These are phyloP conservation scores for Globisporangium orthogonon DNA, from an alignment of 352 stramenopile species.

Conservation along the genomic window DNA sequence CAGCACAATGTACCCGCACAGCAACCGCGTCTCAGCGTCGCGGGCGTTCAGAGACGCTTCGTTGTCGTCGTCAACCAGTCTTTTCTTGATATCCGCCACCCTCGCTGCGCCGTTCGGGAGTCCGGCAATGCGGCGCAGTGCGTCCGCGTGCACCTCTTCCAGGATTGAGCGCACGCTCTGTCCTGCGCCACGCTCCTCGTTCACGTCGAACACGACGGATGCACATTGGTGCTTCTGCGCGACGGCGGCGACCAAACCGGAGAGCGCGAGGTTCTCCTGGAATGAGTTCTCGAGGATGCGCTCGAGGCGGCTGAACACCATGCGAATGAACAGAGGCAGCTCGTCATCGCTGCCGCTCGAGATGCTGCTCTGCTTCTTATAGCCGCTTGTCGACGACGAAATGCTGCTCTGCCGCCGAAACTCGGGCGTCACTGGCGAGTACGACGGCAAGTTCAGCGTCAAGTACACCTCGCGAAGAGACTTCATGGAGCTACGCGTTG, in stretches of 20 bases:
- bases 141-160: slow-evolving; percentile 73
- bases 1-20: slow-evolving; percentile 74
- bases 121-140: slow-evolving; percentile 46
- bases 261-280: slow-evolving; percentile 77
- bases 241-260: slow-evolving; percentile 64
- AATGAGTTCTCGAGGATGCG: slow-evolving; percentile 78
- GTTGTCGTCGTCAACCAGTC: slow-evolving; percentile 66
- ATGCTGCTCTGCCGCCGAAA: slow-evolving; percentile 12
- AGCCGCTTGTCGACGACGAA: neutral
- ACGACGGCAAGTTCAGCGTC: slow-evolving; percentile 62
- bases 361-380: slow-evolving; percentile 4
- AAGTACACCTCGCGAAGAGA: slow-evolving; percentile 59
- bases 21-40: slow-evolving; percentile 51
- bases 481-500: slow-evolving; percentile 59
- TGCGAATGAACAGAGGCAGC: slow-evolving; percentile 55
- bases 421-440: slow-evolving; percentile 39
- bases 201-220: slow-evolving; percentile 45
- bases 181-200: slow-evolving; percentile 27
- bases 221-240: slow-evolving; percentile 55
- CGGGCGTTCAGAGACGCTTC: slow-evolving; percentile 51
- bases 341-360: slow-evolving; percentile 4
- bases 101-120: slow-evolving; percentile 41
- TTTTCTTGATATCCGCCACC: slow-evolving; percentile 48
- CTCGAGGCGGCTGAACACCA: slow-evolving; percentile 71
- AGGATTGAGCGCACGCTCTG: slow-evolving; percentile 70